A percentile compares a stretch with the other conserved stretches of the same genome.
Evolutionary conservation across 345 rosid genomes (phyloP).

Genomic region (Boechera stricta): DNA sequence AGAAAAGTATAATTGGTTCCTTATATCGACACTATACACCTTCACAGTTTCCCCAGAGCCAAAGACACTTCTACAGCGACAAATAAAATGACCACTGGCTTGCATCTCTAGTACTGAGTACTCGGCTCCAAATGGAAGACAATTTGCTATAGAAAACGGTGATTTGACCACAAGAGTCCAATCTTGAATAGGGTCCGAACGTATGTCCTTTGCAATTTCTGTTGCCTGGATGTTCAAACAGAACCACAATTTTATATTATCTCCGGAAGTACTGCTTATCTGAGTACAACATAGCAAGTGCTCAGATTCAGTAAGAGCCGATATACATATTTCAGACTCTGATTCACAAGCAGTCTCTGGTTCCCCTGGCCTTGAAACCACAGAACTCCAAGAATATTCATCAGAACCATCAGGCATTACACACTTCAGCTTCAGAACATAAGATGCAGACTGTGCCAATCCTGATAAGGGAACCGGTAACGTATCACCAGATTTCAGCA

Average conservation of each 20-base stretch:
- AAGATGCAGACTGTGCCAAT: constrained; percentile 63
- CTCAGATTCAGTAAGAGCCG: constrained; percentile 70
- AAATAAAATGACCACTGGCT: constrained; percentile 63
- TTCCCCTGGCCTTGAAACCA: constrained; percentile 54
- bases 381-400: constrained; percentile 89
- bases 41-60: constrained; percentile 71
- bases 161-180: constrained; percentile 87
- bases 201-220: constrained; percentile 82
- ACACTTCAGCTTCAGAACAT: constrained; percentile 73
- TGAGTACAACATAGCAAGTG: constrained; percentile 72
- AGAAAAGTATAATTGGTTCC: constrained; percentile 72
- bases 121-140: constrained; percentile 88
- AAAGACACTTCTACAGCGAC: constrained; percentile 71
- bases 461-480: constrained; percentile 76
- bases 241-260: constrained; percentile 72
- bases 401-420: constrained; percentile 46
- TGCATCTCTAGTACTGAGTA: constrained; percentile 80
- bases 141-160: constrained; percentile 76
- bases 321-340: constrained; percentile 67
- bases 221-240: constrained; percentile 74
- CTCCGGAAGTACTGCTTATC: constrained; percentile 59
- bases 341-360: constrained; percentile 45
- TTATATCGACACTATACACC: constrained; percentile 73
- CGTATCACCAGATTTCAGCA: constrained; percentile 70
- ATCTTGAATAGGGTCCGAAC: constrained; percentile 80